A percentile compares a stretch with the other conserved stretches of the same genome.
These are phyloP conservation scores for Nakazawaea anatomiae DNA, from an alignment of 805 yeast genomes.

Conservation along the genomic window DNA sequence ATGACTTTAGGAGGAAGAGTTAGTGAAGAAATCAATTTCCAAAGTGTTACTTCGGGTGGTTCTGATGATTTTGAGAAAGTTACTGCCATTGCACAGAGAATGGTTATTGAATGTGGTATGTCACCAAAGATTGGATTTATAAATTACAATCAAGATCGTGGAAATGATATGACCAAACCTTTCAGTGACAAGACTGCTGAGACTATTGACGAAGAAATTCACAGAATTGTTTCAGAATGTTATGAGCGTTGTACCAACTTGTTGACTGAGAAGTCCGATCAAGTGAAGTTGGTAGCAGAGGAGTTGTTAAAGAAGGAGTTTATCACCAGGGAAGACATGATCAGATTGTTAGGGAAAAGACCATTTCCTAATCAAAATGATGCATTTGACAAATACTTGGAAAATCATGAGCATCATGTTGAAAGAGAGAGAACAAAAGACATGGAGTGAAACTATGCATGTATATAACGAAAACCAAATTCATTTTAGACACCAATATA, in stretches of 20 bases:
- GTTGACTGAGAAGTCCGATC: conserved; percentile 50
- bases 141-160: conserved; percentile 44
- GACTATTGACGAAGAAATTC: conserved; percentile 64
- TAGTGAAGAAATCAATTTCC: conserved; percentile 83
- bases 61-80: conserved; percentile 90
- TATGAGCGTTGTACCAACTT: conserved; percentile 53
- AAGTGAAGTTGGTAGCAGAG: conserved; percentile 69
- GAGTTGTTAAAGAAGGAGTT: conserved; percentile 68
- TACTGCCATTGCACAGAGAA: conserved; percentile 80
- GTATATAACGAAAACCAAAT: not conserved
- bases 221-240: conserved; percentile 59
- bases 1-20: conserved; percentile 94
- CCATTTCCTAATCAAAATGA: conserved; percentile 77
- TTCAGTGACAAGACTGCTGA: conserved; percentile 70
- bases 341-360: conserved; percentile 67
- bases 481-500: too few relatives aligned
- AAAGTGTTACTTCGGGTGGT: conserved; percentile 86
- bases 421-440: conserved; percentile 4
- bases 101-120: conserved; percentile 90
- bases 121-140: conserved; percentile 67
- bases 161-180: conserved; percentile 49
- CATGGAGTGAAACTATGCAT: not conserved
- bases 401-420: conserved; percentile 14
- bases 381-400: conserved; percentile 86
- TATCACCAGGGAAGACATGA: conserved; percentile 78